Percentiles rank a stretch among this genome's conserved stretches.
Evolutionary conservation across 306 rosid genomes (phyloP).

Genomic region (Cucurbita pepo): DNA sequence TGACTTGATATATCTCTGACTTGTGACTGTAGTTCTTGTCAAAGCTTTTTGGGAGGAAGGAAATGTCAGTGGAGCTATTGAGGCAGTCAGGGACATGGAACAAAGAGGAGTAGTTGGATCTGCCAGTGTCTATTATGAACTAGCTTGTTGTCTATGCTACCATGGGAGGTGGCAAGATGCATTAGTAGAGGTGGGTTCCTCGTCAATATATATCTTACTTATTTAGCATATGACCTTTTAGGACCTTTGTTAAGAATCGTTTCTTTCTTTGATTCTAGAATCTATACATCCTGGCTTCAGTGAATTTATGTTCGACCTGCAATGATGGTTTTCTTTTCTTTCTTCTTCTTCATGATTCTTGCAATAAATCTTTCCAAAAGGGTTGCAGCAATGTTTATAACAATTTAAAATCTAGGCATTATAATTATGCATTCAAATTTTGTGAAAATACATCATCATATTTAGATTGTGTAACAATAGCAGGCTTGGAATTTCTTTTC

Average conservation of each 20-base stretch:
- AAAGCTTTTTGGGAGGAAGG: constrained; percentile 74
- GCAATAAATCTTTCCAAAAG: neutral
- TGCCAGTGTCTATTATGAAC: constrained; percentile 61
- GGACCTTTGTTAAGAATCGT: neutral
- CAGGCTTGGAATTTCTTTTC: neutral
- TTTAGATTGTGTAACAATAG: neutral
- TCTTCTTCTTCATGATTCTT: neutral
- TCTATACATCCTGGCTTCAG: neutral
- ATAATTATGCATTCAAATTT: neutral
- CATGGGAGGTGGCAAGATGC: constrained; percentile 86
- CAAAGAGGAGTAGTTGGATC: constrained; percentile 65
- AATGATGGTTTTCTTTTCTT: neutral
- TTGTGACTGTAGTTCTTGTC: constrained; percentile 41
- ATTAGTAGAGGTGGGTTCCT: constrained; percentile 42
- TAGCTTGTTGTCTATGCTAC: constrained; percentile 86
- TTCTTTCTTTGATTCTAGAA: neutral
- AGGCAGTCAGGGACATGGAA: constrained; percentile 78
- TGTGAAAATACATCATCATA: neutral
- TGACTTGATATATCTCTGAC: constrained; percentile 8
- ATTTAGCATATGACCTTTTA: neutral
- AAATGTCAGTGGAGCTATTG: constrained; percentile 57
- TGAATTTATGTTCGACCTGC: neutral
- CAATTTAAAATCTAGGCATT: neutral
- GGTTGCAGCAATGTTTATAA: neutral
- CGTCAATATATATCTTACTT: neutral